Percentiles rank a stretch among this genome's conserved stretches.
phyloP scores from a whole-genome alignment of 169 alveolate species.

The Plasmodium gonderi region DNA sequence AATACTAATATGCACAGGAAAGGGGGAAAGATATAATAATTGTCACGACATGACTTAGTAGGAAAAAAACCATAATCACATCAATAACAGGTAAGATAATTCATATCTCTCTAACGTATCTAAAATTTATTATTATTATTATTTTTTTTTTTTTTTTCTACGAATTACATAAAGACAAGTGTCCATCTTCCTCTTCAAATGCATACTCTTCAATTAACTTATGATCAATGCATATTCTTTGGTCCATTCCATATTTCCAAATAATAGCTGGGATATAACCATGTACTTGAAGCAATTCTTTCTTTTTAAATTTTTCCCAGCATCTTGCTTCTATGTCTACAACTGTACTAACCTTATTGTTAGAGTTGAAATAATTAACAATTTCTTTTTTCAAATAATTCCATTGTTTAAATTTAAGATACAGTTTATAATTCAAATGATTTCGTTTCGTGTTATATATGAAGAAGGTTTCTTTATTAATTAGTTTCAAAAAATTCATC shows the following conservation, averaged over 20 bases:
- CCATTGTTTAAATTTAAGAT: constrained; percentile 68
- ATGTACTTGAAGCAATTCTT: constrained; percentile 61
- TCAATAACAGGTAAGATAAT: too few species aligned
- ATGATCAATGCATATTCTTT: constrained; percentile 77
- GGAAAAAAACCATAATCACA: too few species aligned
- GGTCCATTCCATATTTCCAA: constrained; percentile 78
- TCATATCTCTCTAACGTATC: too few species aligned
- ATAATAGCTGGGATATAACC: constrained; percentile 83
- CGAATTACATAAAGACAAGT: constrained; percentile 80
- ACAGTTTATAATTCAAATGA: constrained; percentile 52
- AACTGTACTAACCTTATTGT: constrained; percentile 31
- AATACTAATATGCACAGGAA: constrained; percentile 73
- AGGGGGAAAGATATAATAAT: neutral
- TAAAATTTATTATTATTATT: neutral
- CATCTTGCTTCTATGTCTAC: constrained; percentile 56
- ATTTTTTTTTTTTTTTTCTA: neutral
- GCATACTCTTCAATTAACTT: constrained; percentile 81
- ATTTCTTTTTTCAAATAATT: constrained; percentile 49
- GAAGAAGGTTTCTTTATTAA: constrained; percentile 22
- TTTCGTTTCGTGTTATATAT: constrained; percentile 20
- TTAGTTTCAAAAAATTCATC: constrained; percentile 15
- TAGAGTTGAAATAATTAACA: constrained; percentile 29
- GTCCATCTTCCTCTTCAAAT: constrained; percentile 89
- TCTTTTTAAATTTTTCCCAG: constrained; percentile 71
- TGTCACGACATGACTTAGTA: too few species aligned